Evolutionary conservation across 768 basidiomycete species (phyloP).

Genomic region (Rhizopogon vesiculosus): DNA sequence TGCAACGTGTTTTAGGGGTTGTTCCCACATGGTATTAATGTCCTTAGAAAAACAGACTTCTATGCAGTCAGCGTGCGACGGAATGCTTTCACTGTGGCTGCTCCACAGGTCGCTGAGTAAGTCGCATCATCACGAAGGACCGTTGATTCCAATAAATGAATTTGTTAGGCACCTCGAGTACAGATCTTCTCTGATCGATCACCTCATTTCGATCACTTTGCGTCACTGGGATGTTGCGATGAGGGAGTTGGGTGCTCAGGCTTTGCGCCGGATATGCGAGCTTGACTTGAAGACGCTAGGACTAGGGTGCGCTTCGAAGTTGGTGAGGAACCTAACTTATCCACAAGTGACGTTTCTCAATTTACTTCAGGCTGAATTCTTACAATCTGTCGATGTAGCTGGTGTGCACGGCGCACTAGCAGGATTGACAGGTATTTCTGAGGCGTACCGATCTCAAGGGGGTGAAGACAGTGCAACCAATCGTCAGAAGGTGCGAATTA

Average conservation of each 20-base stretch:
- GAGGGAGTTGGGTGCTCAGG: slow-evolving; percentile 72
- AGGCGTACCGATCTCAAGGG: slow-evolving; percentile 40
- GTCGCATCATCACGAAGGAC: slow-evolving; percentile 26
- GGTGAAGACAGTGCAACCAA: slow-evolving; percentile 28
- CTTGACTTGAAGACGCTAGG: slow-evolving; percentile 53
- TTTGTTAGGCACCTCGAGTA: slow-evolving; percentile 71
- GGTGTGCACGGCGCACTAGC: slow-evolving; percentile 83
- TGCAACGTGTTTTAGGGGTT: slow-evolving; percentile 51
- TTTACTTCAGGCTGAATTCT: slow-evolving; percentile 42
- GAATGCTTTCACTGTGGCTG: slow-evolving; percentile 81
- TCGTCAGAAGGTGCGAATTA: slow-evolving; percentile 39
- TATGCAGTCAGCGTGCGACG: slow-evolving; percentile 85
- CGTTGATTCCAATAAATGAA: slow-evolving; percentile 5
- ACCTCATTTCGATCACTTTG: slow-evolving; percentile 68
- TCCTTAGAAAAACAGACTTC: slow-evolving; percentile 89
- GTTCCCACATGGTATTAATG: slow-evolving; percentile 93
- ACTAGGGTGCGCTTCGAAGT: slow-evolving; percentile 40
- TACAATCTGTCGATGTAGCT: slow-evolving; percentile 58
- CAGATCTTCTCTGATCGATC: slow-evolving; percentile 59
- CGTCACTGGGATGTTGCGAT: slow-evolving; percentile 88
- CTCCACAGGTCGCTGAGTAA: slow-evolving; percentile 83
- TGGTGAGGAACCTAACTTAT: slow-evolving; percentile 41
- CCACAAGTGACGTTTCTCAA: slow-evolving; percentile 4
- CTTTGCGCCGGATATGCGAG: slow-evolving; percentile 64
- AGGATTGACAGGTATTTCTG: slow-evolving; percentile 67